Evolutionary conservation across 495 filamentous ascomycete genomes (phyloP).

Genomic region (Aspergillus homomorphus): DNA sequence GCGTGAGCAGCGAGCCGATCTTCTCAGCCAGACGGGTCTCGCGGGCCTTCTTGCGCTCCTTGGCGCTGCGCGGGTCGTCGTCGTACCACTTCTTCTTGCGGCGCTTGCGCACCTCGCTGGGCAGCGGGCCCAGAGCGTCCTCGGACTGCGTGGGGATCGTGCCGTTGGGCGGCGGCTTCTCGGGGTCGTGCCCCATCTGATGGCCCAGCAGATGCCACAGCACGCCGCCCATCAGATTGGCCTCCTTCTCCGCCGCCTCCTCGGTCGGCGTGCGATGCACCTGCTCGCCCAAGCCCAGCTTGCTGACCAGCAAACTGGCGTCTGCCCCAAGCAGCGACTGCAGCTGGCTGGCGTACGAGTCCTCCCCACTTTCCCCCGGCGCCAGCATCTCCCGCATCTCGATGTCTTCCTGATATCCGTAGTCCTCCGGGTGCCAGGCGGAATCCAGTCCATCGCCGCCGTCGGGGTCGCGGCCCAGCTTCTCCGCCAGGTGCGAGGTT

Average conservation of each 20-base stretch:
- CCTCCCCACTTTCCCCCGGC: background rate
- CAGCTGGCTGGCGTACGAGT: background rate
- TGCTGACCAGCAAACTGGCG: background rate
- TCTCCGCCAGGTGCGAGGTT: slow-evolving; percentile 2
- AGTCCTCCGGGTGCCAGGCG: slow-evolving; percentile 1
- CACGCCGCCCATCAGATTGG: background rate
- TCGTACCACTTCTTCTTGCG: slow-evolving; percentile 8
- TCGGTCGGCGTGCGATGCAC: background rate
- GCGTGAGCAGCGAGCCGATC: slow-evolving; percentile 78
- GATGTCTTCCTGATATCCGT: slow-evolving; percentile 4
- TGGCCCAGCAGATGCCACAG: slow-evolving; percentile 3
- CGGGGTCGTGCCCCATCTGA: slow-evolving; percentile 2
- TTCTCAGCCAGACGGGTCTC: slow-evolving; percentile 65
- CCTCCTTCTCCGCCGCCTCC: background rate
- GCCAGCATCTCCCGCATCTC: slow-evolving; percentile 4
- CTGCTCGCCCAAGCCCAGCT: background rate
- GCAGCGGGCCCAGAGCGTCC: slow-evolving; percentile 1
- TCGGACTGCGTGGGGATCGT: background rate
- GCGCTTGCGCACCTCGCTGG: slow-evolving; percentile 1
- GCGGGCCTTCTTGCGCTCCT: slow-evolving; percentile 28
- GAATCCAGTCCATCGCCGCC: slow-evolving; percentile 5
- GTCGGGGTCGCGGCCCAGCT: slow-evolving; percentile 3
- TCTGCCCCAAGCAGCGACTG: background rate
- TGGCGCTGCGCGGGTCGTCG: slow-evolving; percentile 5
- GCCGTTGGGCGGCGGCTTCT: background rate